Conservation (phyloP, 148 eudicot species). For the Agrostemma githago region DNA sequence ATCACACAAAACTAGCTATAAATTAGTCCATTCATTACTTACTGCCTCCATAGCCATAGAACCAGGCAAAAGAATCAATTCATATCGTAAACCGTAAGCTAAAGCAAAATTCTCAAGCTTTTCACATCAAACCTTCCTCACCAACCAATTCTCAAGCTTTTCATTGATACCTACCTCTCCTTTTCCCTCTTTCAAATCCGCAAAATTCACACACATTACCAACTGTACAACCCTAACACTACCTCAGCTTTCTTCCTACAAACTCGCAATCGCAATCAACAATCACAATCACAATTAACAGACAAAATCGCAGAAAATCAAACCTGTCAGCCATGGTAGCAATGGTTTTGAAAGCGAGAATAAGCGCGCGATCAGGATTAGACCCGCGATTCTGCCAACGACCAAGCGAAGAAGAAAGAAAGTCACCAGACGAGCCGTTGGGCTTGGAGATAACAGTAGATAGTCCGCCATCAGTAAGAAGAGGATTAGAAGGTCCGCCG, state of each 20-base stretch:
- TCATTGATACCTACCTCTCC: background rate
- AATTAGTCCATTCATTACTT: no score
- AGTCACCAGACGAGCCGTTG: conserved; percentile 62
- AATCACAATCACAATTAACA: background rate
- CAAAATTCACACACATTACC: no score
- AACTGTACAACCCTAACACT: background rate
- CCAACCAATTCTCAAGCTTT: background rate
- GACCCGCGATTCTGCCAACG: conserved; percentile 85
- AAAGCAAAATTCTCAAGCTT: background rate
- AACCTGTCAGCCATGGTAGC: conserved; percentile 91
- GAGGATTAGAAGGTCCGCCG: conserved; percentile 72
- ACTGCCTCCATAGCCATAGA: no score
- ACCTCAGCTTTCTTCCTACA: background rate
- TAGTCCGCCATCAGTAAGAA: conserved; percentile 63
- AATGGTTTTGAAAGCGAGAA: conserved; percentile 64
- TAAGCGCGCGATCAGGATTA: conserved; percentile 63
- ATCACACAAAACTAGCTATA: no score
- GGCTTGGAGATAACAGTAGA: conserved; percentile 79
- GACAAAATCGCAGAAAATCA: background rate
- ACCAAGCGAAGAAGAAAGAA: conserved; percentile 55
- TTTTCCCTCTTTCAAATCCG: background rate
- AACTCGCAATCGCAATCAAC: background rate
- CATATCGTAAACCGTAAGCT: background rate
- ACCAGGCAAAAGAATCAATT: background rate
- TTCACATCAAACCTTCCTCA: background rate